These are phyloP conservation scores for Chlorella vulgaris DNA, from an alignment of 139 green algal genomes.

Conservation along the genomic window DNA sequence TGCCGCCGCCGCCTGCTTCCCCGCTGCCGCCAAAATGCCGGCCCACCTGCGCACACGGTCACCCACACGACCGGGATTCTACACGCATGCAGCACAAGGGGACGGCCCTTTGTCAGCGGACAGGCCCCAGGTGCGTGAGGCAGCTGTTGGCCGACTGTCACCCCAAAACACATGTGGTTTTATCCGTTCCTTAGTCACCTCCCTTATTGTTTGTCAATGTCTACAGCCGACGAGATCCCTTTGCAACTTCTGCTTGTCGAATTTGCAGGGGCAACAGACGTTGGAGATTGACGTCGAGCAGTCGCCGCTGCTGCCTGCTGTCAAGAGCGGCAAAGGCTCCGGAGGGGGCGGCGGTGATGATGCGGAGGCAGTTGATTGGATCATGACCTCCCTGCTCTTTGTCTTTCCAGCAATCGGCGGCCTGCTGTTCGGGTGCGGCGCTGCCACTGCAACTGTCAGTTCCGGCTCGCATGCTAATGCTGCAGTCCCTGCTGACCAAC, in stretches of 20 bases:
- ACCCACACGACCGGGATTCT: background rate
- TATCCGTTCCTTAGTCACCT: background rate
- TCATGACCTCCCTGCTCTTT: slow-evolving; percentile 52
- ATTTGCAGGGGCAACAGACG: slow-evolving; percentile 4
- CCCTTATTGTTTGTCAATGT: background rate
- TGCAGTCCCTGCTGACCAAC: background rate
- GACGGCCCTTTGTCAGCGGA: background rate
- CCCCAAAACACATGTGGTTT: background rate
- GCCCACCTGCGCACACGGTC: background rate
- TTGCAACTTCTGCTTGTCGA: no score
- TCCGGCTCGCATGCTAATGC: background rate
- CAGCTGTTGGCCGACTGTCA: background rate
- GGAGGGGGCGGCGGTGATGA: background rate
- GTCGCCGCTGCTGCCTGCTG: slow-evolving; percentile 24
- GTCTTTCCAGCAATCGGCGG: slow-evolving; percentile 74
- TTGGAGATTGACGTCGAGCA: slow-evolving; percentile 15
- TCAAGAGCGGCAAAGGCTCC: background rate
- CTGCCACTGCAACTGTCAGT: background rate
- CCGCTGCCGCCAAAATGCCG: background rate
- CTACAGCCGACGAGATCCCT: background rate
- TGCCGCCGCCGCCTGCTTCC: background rate
- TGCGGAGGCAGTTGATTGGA: slow-evolving; percentile 31
- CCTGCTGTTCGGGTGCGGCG: slow-evolving; percentile 68
- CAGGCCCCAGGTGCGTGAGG: background rate
- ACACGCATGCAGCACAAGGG: background rate